These are phyloP conservation scores for Aspergillus texensis DNA, from an alignment of 2,329 filamentous ascomycete species.

Conservation along the genomic window DNA sequence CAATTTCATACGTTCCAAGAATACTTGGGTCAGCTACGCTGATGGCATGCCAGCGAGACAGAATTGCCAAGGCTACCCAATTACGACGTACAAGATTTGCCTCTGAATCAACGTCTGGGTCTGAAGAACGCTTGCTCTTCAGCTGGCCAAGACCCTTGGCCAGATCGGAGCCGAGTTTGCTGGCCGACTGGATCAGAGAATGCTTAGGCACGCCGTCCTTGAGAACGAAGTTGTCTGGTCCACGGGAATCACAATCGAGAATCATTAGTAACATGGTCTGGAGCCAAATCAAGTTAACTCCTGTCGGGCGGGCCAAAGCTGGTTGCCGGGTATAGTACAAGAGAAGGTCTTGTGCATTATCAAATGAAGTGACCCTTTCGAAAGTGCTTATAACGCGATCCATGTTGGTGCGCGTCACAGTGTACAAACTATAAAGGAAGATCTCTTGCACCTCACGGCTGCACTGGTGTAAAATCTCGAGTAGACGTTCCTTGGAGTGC, in stretches of 20 bases:
- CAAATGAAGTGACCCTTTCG: slow-evolving; percentile 39
- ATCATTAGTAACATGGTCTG: slow-evolving; percentile 46
- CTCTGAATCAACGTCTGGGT: slow-evolving; percentile 44
- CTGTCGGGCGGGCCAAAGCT: slow-evolving; percentile 34
- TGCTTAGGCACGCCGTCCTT: slow-evolving; percentile 46
- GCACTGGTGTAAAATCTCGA: slow-evolving; percentile 42
- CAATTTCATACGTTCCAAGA: slow-evolving; percentile 41
- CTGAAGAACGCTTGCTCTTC: slow-evolving; percentile 36
- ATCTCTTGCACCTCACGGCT: slow-evolving; percentile 45
- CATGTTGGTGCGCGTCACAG: slow-evolving; percentile 41
- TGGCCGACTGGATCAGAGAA: slow-evolving; percentile 42
- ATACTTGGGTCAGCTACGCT: slow-evolving; percentile 44
- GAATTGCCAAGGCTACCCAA: slow-evolving; percentile 43
- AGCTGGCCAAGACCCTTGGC: slow-evolving; percentile 43
- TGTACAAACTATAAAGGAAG: slow-evolving; percentile 44
- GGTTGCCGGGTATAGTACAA: slow-evolving; percentile 43
- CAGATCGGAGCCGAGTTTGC: slow-evolving; percentile 41
- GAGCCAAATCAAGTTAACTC: slow-evolving; percentile 45
- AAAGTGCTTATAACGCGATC: slow-evolving; percentile 37
- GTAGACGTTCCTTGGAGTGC: slow-evolving; percentile 40
- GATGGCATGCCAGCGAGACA: slow-evolving; percentile 46
- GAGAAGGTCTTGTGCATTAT: slow-evolving; percentile 45
- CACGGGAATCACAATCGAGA: slow-evolving; percentile 46
- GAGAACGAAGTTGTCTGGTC: slow-evolving; percentile 44
- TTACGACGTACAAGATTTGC: slow-evolving; percentile 43